Evolutionary conservation across 345 rosid genomes (phyloP).

Genomic region (Aquilaria yunnanensis): DNA sequence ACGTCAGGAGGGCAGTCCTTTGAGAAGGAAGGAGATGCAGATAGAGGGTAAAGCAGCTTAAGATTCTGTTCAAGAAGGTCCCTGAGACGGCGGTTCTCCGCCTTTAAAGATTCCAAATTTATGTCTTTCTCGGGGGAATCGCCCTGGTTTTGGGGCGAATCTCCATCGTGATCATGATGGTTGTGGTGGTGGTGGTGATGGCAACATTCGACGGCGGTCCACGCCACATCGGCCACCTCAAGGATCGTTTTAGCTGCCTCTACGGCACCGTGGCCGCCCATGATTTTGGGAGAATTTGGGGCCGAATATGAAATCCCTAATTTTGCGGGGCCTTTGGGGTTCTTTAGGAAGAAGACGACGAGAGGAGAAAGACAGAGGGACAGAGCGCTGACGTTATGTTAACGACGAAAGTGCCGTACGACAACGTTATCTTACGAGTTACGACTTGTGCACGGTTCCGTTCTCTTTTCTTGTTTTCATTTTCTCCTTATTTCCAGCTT

Average conservation of each 20-base stretch:
- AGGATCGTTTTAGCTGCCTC: conserved; percentile 92
- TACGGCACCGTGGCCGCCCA: conserved; percentile 54
- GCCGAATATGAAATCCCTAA: background rate
- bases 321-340: background rate
- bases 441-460: too few relatives aligned
- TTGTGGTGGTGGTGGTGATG: conserved; percentile 45
- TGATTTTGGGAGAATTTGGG: conserved; percentile 4
- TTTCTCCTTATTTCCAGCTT: too few relatives aligned
- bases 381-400: too few relatives aligned
- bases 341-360: too few relatives aligned
- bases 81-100: conserved; percentile 62
- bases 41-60: conserved; percentile 58
- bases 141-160: background rate
- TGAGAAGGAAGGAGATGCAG: conserved; percentile 53
- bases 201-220: conserved; percentile 62
- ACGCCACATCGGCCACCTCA: conserved; percentile 95
- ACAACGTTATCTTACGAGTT: too few relatives aligned
- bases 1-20: conserved; percentile 82
- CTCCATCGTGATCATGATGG: conserved; percentile 12
- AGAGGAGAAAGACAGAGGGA: too few relatives aligned
- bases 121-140: conserved; percentile 22
- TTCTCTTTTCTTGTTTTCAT: too few relatives aligned
- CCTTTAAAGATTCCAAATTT: conserved; percentile 49
- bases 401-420: too few relatives aligned
- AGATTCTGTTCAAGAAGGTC: conserved; percentile 65